phyloP scores from a whole-genome alignment of 2,329 filamentous ascomycete genomes.

The Zasmidium citrigriseum region DNA sequence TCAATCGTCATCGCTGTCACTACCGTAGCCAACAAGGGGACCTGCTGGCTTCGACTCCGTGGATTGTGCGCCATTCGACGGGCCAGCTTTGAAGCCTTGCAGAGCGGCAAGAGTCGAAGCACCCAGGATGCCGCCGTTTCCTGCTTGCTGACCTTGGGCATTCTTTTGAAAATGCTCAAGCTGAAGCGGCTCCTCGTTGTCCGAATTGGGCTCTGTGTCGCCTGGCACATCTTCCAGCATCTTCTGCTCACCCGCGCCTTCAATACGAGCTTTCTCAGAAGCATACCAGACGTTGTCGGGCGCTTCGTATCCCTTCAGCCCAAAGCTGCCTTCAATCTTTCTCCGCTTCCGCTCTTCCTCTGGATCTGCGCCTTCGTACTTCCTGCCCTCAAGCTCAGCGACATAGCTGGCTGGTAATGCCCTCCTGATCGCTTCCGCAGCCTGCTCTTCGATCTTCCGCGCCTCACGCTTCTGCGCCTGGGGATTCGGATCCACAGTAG shows the following conservation, averaged over 20 bases:
- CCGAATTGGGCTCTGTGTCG: constrained; percentile 41
- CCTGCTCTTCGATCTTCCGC: constrained; percentile 87
- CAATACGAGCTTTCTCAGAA: constrained; percentile 67
- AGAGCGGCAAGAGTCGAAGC: constrained; percentile 79
- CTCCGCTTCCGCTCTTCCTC: constrained; percentile 78
- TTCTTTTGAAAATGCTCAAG: constrained; percentile 48
- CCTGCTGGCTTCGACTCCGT: constrained; percentile 60
- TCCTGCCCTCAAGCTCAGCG: constrained; percentile 85
- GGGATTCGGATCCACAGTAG: constrained; percentile 93
- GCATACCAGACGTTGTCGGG: constrained; percentile 94
- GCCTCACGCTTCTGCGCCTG: constrained; percentile 92
- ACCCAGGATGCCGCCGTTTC: constrained; percentile 71
- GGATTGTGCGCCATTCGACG: constrained; percentile 47
- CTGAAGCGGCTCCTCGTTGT: constrained; percentile 37
- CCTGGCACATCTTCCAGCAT: constrained; percentile 58
- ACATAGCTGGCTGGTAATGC: constrained; percentile 89
- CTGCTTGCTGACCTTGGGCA: constrained; percentile 29
- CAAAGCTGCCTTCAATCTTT: constrained; percentile 86
- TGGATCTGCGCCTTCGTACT: constrained; percentile 58
- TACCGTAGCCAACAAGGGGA: constrained; percentile 84
- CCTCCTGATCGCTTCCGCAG: constrained; percentile 85
- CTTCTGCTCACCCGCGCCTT: constrained; percentile 61
- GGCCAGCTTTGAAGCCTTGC: constrained; percentile 53
- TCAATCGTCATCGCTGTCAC: constrained; percentile 74
- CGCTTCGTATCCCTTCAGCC: constrained; percentile 86